Evolutionary conservation across 352 stramenopile species (phyloP).

Genomic region (Phytopythium delawarense): DNA sequence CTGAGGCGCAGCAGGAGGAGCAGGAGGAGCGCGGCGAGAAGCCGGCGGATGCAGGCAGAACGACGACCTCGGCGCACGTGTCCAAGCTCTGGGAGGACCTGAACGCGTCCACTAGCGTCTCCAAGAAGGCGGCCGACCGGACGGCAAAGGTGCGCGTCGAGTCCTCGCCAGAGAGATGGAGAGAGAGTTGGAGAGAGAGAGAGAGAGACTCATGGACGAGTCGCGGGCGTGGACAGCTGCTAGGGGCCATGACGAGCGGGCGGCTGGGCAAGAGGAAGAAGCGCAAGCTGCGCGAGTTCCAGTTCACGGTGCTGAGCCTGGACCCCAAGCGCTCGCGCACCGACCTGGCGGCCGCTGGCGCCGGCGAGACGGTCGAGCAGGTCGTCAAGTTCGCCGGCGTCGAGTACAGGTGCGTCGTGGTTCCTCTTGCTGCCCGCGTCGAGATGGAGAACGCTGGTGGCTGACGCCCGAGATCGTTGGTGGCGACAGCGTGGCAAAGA

Average conservation of each 20-base stretch:
- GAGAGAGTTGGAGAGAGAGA: too few relatives aligned
- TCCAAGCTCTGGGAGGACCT: conserved; percentile 62
- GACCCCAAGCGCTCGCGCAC: conserved; percentile 48
- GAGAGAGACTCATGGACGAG: not conserved
- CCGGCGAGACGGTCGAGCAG: conserved; percentile 38
- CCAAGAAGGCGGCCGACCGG: conserved; percentile 33
- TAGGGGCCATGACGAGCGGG: conserved; percentile 46
- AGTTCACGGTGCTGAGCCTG: conserved; percentile 64
- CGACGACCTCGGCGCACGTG: conserved; percentile 29
- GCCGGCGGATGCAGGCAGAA: conserved; percentile 13
- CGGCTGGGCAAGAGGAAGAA: conserved; percentile 36
- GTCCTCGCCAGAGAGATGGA: not conserved
- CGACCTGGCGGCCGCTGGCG: conserved; percentile 29
- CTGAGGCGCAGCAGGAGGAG: conserved; percentile 9
- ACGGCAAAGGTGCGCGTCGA: conserved; percentile 36
- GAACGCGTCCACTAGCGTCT: conserved; percentile 56
- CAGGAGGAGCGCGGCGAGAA: conserved; percentile 9
- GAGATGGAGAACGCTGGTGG: not conserved
- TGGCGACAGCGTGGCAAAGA: conserved; percentile 18
- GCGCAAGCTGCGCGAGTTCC: conserved; percentile 66
- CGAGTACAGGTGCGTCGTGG: conserved; percentile 56
- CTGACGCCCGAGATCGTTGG: not conserved
- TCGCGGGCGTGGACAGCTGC: conserved; percentile 21
- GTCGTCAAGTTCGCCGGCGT: conserved; percentile 85
- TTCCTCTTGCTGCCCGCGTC: not conserved